A percentile compares a stretch with the other conserved stretches of the same genome.
These are phyloP conservation scores for Sordaria brevicollis DNA, from an alignment of 495 filamentous ascomycete species.

Conservation along the genomic window DNA sequence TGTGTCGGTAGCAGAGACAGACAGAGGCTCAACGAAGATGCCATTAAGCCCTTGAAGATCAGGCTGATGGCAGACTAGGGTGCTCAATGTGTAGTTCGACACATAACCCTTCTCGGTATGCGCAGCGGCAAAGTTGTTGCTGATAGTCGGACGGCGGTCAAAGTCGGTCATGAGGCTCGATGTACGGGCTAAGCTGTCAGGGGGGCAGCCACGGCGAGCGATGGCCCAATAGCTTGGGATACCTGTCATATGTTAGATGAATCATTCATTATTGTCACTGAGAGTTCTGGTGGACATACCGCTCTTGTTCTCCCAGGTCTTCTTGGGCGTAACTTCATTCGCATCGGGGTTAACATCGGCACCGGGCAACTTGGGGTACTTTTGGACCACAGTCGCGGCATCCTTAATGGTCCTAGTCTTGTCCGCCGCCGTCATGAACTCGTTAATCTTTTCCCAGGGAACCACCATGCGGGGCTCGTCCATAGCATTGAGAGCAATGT, in stretches of 20 bases:
- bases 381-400: slow-evolving; percentile 17
- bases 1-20: slow-evolving; percentile 40
- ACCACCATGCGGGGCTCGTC: slow-evolving; percentile 60
- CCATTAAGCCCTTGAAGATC: slow-evolving; percentile 55
- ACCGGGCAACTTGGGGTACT: slow-evolving; percentile 23
- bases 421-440: slow-evolving; percentile 43
- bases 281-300: slow-evolving; percentile 12
- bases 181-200: slow-evolving; percentile 45
- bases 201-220: slow-evolving; percentile 49
- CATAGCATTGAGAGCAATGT: slow-evolving; percentile 57
- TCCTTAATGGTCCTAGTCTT: slow-evolving; percentile 33
- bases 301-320: slow-evolving; percentile 34
- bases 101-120: slow-evolving; percentile 49
- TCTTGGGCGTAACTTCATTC: slow-evolving; percentile 15
- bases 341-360: slow-evolving; percentile 19
- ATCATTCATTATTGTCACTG: not conserved
- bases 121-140: slow-evolving; percentile 20
- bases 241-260: slow-evolving; percentile 21
- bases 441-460: slow-evolving; percentile 55
- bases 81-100: slow-evolving; percentile 53
- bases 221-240: slow-evolving; percentile 49
- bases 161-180: slow-evolving; percentile 30
- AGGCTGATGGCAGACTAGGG: slow-evolving; percentile 55
- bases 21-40: slow-evolving; percentile 57
- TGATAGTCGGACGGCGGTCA: slow-evolving; percentile 31